Percentiles rank a stretch among this genome's conserved stretches.
Evolutionary conservation across 495 filamentous ascomycete genomes (phyloP).

Genomic region (Xylaria castorea): DNA sequence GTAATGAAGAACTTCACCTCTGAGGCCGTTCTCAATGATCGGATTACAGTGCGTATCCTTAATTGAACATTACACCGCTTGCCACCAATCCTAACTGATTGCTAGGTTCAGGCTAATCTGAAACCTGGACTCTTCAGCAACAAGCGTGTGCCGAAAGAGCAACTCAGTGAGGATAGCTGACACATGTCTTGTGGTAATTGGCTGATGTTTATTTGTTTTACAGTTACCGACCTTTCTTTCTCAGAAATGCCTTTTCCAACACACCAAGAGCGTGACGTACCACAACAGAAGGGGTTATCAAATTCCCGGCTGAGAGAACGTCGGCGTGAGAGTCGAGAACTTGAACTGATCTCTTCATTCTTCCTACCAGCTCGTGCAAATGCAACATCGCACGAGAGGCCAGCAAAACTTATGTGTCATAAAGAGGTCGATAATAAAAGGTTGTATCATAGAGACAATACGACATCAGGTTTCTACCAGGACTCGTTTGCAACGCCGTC

Average conservation of each 20-base stretch:
- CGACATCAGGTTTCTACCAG: background rate
- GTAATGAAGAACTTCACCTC: conserved; percentile 70
- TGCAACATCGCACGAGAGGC: conserved; percentile 2
- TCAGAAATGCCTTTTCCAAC: conserved; percentile 70
- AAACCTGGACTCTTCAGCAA: conserved; percentile 73
- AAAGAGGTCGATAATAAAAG: background rate
- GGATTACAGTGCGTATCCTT: conserved; percentile 65
- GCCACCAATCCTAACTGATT: conserved; percentile 34
- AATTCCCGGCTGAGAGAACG: conserved; percentile 35
- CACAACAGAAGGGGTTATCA: conserved; percentile 30
- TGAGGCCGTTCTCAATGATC: conserved; percentile 64
- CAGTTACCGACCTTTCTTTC: conserved; percentile 71
- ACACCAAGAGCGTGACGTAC: conserved; percentile 29
- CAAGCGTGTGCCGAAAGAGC: conserved; percentile 67
- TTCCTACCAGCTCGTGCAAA: conserved; percentile 39
- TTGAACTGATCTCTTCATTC: conserved; percentile 51
- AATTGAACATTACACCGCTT: conserved; percentile 1
- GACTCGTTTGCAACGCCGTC: conserved; percentile 14
- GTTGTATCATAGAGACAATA: background rate
- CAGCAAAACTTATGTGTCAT: background rate
- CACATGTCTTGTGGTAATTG: background rate
- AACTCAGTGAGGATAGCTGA: conserved; percentile 45
- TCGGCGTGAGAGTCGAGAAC: conserved; percentile 41
- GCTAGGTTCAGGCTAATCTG: conserved; percentile 61
- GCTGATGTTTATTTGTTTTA: conserved; percentile 20